These are phyloP conservation scores for Aspergillus heteromorphus DNA, from an alignment of 495 filamentous ascomycete genomes.

Conservation along the genomic window DNA sequence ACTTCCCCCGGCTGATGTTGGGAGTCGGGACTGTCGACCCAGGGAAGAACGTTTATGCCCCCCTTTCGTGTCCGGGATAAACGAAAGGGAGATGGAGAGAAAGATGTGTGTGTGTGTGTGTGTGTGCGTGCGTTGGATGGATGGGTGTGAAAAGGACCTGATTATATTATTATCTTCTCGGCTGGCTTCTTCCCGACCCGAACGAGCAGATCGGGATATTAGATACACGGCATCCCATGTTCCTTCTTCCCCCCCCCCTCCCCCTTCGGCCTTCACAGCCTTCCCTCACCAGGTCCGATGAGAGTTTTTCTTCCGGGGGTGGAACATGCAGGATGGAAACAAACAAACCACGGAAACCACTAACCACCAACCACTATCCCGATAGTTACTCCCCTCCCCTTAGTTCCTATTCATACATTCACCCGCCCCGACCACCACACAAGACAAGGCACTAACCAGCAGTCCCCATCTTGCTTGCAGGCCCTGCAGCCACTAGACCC, in stretches of 20 bases:
- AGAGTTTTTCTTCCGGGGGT: background rate
- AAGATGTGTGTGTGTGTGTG: too few species aligned
- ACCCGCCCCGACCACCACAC: background rate
- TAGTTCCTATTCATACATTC: background rate
- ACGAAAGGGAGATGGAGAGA: background rate
- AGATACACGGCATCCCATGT: background rate
- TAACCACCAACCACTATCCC: background rate
- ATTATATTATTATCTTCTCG: conserved; percentile 1
- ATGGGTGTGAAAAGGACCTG: background rate
- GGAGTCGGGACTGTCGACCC: background rate
- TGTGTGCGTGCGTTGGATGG: too few species aligned
- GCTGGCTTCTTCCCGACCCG: too few species aligned
- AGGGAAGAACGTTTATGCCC: background rate
- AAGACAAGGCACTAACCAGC: conserved; percentile 6
- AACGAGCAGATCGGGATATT: background rate
- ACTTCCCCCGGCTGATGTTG: background rate
- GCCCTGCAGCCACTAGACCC: background rate
- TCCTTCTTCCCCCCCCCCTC: too few species aligned
- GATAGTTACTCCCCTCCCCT: background rate
- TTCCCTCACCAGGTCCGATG: too few species aligned
- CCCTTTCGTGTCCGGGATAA: background rate
- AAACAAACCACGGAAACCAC: background rate
- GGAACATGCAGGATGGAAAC: background rate
- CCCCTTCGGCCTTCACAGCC: too few species aligned
- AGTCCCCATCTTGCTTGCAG: background rate